Evolutionary conservation across 148 eudicot genomes (phyloP), one percentile per base, ranked within the genome.

Genomic region (Simmondsia chinensis): DNA sequence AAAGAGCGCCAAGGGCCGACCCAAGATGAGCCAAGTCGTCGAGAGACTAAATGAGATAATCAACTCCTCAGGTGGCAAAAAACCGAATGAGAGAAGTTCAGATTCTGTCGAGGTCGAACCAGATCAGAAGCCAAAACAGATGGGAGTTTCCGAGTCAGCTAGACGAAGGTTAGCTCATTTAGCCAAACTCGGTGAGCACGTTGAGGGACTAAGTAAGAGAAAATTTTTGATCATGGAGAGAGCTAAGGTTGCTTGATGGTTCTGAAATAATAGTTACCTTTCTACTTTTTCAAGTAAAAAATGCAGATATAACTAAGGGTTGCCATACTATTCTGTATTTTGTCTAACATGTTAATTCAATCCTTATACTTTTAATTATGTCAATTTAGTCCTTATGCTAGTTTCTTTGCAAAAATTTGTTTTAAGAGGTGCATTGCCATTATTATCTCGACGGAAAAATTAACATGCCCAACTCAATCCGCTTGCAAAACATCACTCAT

Each of bases 11-110:
- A 82, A 65, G 61, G 88, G 82, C 14, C 44, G 96, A 18, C 96
- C 96, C 1, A 65, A 46, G 57, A 87, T 87, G 96, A 82, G 94
- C 32, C 53, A 57, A 46, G 84, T 87, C 39, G 94, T 82, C 18
- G 80, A 79, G 50, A 48, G 49, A 30, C 47, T 87, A 46, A 76
- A 65, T 62, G 64, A 67, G 39, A 72, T 79, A 34, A 52, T 64
- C 7, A 45, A 39, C 15, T 43, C 26, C 9, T 20, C 66, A 1
- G 68, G 56, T 0, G 70, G 65, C 4, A 84, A 53, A 23, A 61
- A 63, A 54, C 54, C 57, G 3, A 39, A 59, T 10, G 56, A 43
- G 10, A 55, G 18, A 27, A 56, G 58, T 13, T 24, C n/a, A 0
- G 56, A 62, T 11, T 30, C 57, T n/a, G 39, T 3, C 7, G 76